Base-by-base conservation (phyloP, 2,329 filamentous ascomycete species). In the Pseudogymnoascus sp. region DNA sequence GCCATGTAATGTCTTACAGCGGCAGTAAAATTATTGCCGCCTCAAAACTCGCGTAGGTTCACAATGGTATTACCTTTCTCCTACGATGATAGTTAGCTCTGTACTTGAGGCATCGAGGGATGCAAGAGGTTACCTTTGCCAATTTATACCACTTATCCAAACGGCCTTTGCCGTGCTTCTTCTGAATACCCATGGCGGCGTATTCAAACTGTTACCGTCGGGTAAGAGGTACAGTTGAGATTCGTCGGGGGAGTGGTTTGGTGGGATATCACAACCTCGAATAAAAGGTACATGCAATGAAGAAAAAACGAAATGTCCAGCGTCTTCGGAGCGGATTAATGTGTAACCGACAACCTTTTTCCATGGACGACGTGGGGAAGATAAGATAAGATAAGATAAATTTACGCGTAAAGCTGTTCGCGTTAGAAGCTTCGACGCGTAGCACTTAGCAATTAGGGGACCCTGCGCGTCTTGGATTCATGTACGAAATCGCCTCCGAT, bases 141-240 rank as follows among this genome's bases (percentile, higher is more conserved):
- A 97, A 87, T 75, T 93, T 93, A 79, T 97, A 99, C 91, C 93
- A 97, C 78, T 97, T 97, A 78, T 99, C 95, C 72, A 97, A 83
- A 85, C 93, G 93, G 77, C 93, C 93, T 81, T 97, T 97, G 79
- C 92, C 93, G 80, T 96, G 90, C 84, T 97, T 97, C 84, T 97
- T 97, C 74, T 97, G 91, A 72, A 97, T 93, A 73, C 91, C 93
- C 95, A 97, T 97, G 64, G 68, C 68, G 61, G 62, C 66, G 59
- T 53, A 47, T 33, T 56, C 50, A 56, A 56, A 4, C 50, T 56
- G 50, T 33, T 56, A 56, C 50, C 50, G 50, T 56, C 50, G 50
- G 33, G 38, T 37, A n/a, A 44, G 59, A 38, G 59, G 59, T 7
- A 44, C 35, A 61, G 59, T 61, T 42, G 33, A 38, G 33, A 60